These are phyloP conservation scores for Fusarium setosum DNA, from an alignment of 2,329 filamentous ascomycete species.

Conservation along the genomic window DNA sequence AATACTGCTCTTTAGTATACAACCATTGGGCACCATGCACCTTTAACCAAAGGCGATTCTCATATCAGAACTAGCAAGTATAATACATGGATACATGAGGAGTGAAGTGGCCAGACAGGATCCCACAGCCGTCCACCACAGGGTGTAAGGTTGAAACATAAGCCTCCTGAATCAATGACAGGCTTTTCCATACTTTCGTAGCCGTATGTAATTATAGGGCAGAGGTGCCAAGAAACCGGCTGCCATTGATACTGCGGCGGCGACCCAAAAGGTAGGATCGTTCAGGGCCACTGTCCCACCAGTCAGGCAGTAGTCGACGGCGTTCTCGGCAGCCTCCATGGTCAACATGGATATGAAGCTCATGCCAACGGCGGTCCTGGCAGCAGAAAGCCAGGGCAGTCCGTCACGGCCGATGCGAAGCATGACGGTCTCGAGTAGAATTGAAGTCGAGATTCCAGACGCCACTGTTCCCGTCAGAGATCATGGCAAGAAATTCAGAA, in stretches of 20 bases:
- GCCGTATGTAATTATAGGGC: slow-evolving; percentile 63
- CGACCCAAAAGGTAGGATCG: slow-evolving; percentile 62
- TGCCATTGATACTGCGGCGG: slow-evolving; percentile 56
- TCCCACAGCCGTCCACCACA: too few relatives aligned
- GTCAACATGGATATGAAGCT: slow-evolving; percentile 69
- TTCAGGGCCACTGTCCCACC: slow-evolving; percentile 60
- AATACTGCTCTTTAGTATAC: too few relatives aligned
- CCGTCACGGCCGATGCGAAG: slow-evolving; percentile 60
- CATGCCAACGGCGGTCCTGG: slow-evolving; percentile 67
- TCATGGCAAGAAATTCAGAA: rapidly evolving
- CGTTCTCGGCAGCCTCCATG: slow-evolving; percentile 67
- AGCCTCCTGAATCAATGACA: slow-evolving; percentile 51
- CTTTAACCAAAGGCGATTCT: too few relatives aligned
- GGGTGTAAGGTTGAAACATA: background rate
- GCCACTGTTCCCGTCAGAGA: slow-evolving; percentile 53
- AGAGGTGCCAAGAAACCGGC: slow-evolving; percentile 62
- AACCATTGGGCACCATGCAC: too few relatives aligned
- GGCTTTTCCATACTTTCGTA: slow-evolving; percentile 60
- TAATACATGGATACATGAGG: background rate
- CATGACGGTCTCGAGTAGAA: slow-evolving; percentile 63
- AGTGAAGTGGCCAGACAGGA: too few relatives aligned
- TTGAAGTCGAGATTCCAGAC: slow-evolving; percentile 61
- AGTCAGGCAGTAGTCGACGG: slow-evolving; percentile 66
- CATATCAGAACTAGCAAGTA: too few relatives aligned
- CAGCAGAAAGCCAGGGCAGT: slow-evolving; percentile 58